A percentile compares a stretch with the other conserved stretches of the same genome.
Evolutionary conservation across 2,329 filamentous ascomycete genomes (phyloP).

Genomic region (Talaromyces sp.): DNA sequence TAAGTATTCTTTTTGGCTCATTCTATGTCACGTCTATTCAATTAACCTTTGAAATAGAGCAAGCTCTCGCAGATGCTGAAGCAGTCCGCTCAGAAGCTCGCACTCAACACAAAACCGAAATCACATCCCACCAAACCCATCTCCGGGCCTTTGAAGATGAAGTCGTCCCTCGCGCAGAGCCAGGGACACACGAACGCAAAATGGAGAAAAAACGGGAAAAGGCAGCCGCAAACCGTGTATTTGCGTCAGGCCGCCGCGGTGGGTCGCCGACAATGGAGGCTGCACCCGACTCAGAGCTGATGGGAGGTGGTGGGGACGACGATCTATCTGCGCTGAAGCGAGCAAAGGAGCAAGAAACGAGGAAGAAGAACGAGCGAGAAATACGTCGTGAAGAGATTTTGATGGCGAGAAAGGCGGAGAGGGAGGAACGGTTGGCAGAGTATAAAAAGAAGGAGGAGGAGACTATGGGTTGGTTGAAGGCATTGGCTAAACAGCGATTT

Average conservation of each 20-base stretch:
- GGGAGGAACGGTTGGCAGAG: constrained; percentile 69
- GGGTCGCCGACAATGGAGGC: constrained; percentile 61
- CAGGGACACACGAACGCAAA: constrained; percentile 76
- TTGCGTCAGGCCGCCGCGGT: constrained; percentile 58
- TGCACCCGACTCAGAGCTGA: constrained; percentile 69
- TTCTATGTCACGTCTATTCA: background rate
- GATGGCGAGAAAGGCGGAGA: constrained; percentile 70
- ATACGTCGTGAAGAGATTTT: constrained; percentile 75
- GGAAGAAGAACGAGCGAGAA: constrained; percentile 80
- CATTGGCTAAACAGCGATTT: constrained; percentile 75
- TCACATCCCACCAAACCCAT: constrained; percentile 47
- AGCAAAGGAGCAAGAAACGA: constrained; percentile 62
- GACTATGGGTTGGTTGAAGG: constrained; percentile 77
- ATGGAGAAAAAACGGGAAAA: constrained; percentile 79
- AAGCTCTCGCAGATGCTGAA: constrained; percentile 30
- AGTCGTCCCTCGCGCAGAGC: constrained; percentile 74
- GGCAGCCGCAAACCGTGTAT: constrained; percentile 70
- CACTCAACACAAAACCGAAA: constrained; percentile 45
- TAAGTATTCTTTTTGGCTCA: constrained; percentile 17
- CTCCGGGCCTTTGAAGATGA: constrained; percentile 58
- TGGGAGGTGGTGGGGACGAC: constrained; percentile 63
- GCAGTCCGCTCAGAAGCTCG: constrained; percentile 28
- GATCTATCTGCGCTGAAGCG: constrained; percentile 62
- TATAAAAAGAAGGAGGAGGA: constrained; percentile 75
- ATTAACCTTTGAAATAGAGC: constrained; percentile 24